Conservation (phyloP, 768 basidiomycete genomes). For the Collybia mongolica region DNA sequence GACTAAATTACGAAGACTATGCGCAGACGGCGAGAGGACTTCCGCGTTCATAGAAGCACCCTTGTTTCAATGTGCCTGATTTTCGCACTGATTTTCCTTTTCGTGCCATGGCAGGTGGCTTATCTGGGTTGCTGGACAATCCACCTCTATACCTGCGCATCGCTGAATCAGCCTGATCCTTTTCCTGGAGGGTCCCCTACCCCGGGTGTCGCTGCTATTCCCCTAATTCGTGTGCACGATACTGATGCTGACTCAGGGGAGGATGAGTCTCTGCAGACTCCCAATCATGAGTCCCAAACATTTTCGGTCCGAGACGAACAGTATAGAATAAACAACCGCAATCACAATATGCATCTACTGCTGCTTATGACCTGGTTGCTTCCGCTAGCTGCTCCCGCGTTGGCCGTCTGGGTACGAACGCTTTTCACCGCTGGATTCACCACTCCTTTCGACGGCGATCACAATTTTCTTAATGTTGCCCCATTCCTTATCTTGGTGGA, state of each 20-base stretch:
- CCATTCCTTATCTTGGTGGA: constrained; percentile 68
- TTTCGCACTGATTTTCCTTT: constrained; percentile 61
- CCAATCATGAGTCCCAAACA: constrained; percentile 8
- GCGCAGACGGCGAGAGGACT: constrained; percentile 24
- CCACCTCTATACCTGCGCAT: constrained; percentile 67
- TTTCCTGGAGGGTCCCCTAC: constrained; percentile 9
- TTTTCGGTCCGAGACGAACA: background rate
- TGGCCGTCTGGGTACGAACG: constrained; percentile 90
- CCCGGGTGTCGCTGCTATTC: constrained; percentile 16
- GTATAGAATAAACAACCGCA: constrained; percentile 29
- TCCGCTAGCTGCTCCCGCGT: constrained; percentile 71
- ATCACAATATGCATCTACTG: constrained; percentile 61
- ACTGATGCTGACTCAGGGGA: constrained; percentile 12
- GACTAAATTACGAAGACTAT: background rate
- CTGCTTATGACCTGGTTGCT: constrained; percentile 80
- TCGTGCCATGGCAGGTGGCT: constrained; percentile 92
- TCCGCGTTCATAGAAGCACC: constrained; percentile 43
- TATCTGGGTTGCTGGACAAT: constrained; percentile 84
- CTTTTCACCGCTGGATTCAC: constrained; percentile 75
- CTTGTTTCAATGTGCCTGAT: constrained; percentile 60
- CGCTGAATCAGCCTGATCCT: constrained; percentile 19
- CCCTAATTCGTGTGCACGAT: constrained; percentile 17
- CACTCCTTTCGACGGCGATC: constrained; percentile 82
- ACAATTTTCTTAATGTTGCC: constrained; percentile 61
- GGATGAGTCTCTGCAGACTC: constrained; percentile 12